Evolutionary conservation across 345 rosid genomes (phyloP), one percentile per base, ranked within the genome.

Genomic region (Hibiscus tridactylites): DNA sequence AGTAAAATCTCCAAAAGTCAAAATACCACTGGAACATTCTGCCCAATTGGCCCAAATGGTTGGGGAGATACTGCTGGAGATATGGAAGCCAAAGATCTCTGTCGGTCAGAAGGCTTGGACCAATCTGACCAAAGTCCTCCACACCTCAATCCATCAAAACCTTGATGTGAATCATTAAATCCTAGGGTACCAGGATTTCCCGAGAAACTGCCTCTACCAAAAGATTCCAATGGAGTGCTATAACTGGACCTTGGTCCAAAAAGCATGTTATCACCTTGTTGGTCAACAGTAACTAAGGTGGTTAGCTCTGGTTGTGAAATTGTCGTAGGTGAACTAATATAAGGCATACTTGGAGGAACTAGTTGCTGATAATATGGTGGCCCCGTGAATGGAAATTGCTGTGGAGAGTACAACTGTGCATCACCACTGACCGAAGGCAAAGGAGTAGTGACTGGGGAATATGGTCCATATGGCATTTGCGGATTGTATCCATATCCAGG

Each of bases 41-140:
- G 97, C 73, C 89, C 87, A 79, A 76, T 86, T 70, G 88, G 82
- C 69, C 91, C 91, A 78, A 79, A 77, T 3, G 82, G 93, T 83
- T 89, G 97, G 44, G 96, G 91, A 78, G 91, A 91, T 76, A 85
- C 83, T 37, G 85, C 87, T 37, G 91, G 91, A 17, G 93, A 85
- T 75, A 86, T 74, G 17, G 87, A 78, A 73, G 95, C 65, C 61
- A 85, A 77, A 72, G 90, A 82, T 76, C 95, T 80, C 70, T 88
- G 90, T 74, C 90, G 83, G 53, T 89, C 90, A 72, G 89, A 78
- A 53, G 91, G 88, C 81, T 86, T 88, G 35, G 89, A 81, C 88
- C 90, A 91, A 79, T 89, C 91, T n/a, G 95, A 84, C 95, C 91
- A 87, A 79, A 84, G 81, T 39, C 92, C 95, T 82, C 90, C 91